A percentile compares a stretch with the other conserved stretches of the same genome.
Conservation (phyloP, 768 basidiomycete species). For the Leccinum variicolor region DNA sequence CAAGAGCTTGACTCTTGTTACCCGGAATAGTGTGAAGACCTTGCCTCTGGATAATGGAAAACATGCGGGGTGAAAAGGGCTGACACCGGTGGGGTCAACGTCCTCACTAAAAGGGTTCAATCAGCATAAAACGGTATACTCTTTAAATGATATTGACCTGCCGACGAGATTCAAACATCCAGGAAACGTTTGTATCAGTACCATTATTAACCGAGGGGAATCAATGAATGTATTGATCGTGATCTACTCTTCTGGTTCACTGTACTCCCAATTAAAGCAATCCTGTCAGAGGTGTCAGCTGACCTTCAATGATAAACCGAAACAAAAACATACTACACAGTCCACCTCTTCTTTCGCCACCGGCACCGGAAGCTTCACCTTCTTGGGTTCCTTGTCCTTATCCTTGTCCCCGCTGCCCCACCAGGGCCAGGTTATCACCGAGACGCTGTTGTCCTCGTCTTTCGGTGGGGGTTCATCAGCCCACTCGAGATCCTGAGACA, state of each 20-base stretch:
- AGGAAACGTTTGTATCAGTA: background rate
- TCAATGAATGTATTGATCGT: background rate
- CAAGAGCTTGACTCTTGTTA: background rate
- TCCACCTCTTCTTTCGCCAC: slow-evolving; percentile 51
- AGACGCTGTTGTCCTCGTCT: slow-evolving; percentile 3
- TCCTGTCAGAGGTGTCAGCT: slow-evolving; percentile 41
- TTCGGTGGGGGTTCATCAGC: slow-evolving; percentile 24
- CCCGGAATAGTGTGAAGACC: background rate
- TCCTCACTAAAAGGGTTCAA: background rate
- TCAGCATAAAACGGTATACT: background rate
- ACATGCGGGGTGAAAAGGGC: background rate
- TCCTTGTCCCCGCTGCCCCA: slow-evolving; percentile 32
- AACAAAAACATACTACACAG: slow-evolving; percentile 51
- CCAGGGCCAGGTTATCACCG: slow-evolving; percentile 22
- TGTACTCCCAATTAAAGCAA: slow-evolving; percentile 73
- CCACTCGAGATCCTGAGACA: slow-evolving; percentile 55
- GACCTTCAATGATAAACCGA: background rate
- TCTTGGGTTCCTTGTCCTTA: slow-evolving; percentile 19
- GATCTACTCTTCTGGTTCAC: slow-evolving; percentile 25
- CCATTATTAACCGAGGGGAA: background rate
- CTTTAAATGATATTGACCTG: background rate
- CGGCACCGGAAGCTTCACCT: slow-evolving; percentile 40
- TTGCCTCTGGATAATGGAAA: background rate
- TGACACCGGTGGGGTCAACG: background rate
- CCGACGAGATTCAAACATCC: background rate